Base-by-base conservation (phyloP, 176 grass and related monocot species). In the Rhynchospora pubera region DNA sequence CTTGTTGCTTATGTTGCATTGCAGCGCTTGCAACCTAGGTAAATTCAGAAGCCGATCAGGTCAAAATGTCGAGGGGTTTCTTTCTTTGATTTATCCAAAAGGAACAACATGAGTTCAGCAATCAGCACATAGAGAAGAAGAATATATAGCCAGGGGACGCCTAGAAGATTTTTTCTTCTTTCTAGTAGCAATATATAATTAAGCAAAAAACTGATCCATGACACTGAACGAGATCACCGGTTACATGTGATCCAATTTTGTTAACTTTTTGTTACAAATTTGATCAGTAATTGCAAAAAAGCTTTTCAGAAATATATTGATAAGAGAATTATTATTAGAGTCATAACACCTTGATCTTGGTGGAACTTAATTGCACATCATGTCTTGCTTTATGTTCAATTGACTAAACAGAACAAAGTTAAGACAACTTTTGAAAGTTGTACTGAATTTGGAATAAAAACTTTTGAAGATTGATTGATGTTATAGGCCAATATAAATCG, bases 1-100 rank as follows among this genome's bases (percentile, higher is more conserved):
- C 82, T 96, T 68, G 7, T 99, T 76, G 97, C 97, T 3, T 99
- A 99, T 84, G 32, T 91, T 0, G 97, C 97, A 10, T 62, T 99
- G 28, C 85, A 93, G 39, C 97, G 86, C 59, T 87, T 99, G 62
- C 87, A 90, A 76, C 71, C 82, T 28, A 79, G 89, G 86, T 99
- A 59, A 94, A 82, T 21, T 58, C 77, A 42, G 56, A 80, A 80
- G 53, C 9, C 0, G 14, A 7, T 62, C 12, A 46, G 46, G 6
- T 56, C 6, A 51, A 77, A 77, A 77, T 16, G 24, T 14, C 16
- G 24, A 75, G 71, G 11, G 28, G 67, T 53, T 77, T 56, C 7
- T 53, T 77, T 77, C 23, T 55, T 53, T 9, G 23, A 14, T 15
- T 32, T 77, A 30, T 77, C 5, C 5, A 52, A 23, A 56, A 77